phyloP scores from a whole-genome alignment of 2,329 filamentous ascomycete species.

The Sclerotiophoma versabilis region DNA sequence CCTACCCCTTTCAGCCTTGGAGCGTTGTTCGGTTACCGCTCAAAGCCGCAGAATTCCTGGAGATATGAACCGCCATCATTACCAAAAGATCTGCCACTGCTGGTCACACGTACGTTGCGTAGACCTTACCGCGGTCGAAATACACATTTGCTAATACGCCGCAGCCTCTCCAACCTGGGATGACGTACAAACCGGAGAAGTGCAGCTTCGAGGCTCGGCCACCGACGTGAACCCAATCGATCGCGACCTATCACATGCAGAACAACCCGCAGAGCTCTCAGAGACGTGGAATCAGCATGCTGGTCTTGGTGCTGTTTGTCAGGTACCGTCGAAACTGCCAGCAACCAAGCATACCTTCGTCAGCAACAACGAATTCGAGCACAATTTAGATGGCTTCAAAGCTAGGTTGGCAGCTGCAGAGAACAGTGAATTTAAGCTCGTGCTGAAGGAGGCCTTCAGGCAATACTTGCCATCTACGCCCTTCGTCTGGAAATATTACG shows the following conservation, averaged over 20 bases:
- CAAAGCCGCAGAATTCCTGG: constrained; percentile 34
- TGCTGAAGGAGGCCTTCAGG: not conserved
- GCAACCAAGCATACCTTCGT: not conserved
- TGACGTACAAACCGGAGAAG: not conserved
- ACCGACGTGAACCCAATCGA: not conserved
- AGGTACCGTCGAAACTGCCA: not conserved
- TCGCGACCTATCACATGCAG: not conserved
- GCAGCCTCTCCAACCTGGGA: not conserved
- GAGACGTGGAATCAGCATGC: not conserved
- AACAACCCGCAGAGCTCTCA: not conserved
- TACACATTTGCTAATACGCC: not conserved
- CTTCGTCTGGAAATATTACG: constrained; percentile 6
- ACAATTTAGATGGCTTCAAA: constrained; percentile 3
- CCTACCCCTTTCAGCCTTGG: constrained; percentile 36
- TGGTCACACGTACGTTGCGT: constrained; percentile 28
- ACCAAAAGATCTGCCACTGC: constrained; percentile 17
- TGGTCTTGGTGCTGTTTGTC: not conserved
- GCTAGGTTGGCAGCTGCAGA: not conserved
- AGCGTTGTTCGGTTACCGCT: constrained; percentile 38
- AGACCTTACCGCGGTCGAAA: not conserved
- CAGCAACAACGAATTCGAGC: not conserved
- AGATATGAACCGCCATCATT: constrained; percentile 47
- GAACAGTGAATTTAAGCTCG: not conserved
- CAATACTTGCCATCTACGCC: not conserved
- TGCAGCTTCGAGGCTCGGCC: not conserved